Conservation (phyloP, 805 yeast genomes). For the Saturnispora hagleri region DNA sequence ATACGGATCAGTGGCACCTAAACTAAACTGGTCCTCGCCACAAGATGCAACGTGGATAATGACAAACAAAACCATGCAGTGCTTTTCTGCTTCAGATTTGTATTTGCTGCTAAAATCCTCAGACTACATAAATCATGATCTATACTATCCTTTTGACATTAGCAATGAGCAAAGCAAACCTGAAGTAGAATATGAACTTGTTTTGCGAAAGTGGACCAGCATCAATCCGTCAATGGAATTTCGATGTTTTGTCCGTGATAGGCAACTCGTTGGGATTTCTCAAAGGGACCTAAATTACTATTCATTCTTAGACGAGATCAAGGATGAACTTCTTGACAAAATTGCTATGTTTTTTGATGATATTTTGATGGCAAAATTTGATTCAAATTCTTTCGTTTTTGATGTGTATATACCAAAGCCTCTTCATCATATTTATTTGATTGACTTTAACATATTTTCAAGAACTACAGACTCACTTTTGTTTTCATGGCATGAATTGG, state of each 20-base stretch:
- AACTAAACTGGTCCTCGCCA: slow-evolving; percentile 96
- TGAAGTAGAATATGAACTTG: slow-evolving; percentile 40
- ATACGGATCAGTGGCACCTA: slow-evolving; percentile 67
- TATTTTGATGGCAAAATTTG: slow-evolving; percentile 38
- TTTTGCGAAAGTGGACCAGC: slow-evolving; percentile 73
- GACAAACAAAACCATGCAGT: slow-evolving; percentile 65
- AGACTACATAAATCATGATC: slow-evolving; percentile 79
- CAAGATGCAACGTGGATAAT: slow-evolving; percentile 91
- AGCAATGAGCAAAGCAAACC: slow-evolving; percentile 26
- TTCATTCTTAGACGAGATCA: slow-evolving; percentile 49
- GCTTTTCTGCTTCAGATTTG: slow-evolving; percentile 63
- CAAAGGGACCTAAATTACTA: slow-evolving; percentile 86
- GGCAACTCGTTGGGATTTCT: slow-evolving; percentile 58
- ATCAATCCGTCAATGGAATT: slow-evolving; percentile 89
- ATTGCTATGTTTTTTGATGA: slow-evolving; percentile 50
- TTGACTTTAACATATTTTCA: slow-evolving; percentile 83
- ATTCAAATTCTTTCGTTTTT: slow-evolving; percentile 50
- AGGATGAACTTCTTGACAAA: slow-evolving; percentile 36
- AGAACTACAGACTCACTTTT: slow-evolving; percentile 70
- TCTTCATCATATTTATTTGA: slow-evolving; percentile 49
- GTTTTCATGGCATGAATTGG: slow-evolving; percentile 78
- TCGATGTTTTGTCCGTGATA: slow-evolving; percentile 66
- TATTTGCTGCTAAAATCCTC: slow-evolving; percentile 79
- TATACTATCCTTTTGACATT: slow-evolving; percentile 56
- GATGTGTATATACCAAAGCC: slow-evolving; percentile 84